Evolutionary conservation across 75 land plant genomes (phyloP).

Genomic region (Ceratopteris richardii): DNA sequence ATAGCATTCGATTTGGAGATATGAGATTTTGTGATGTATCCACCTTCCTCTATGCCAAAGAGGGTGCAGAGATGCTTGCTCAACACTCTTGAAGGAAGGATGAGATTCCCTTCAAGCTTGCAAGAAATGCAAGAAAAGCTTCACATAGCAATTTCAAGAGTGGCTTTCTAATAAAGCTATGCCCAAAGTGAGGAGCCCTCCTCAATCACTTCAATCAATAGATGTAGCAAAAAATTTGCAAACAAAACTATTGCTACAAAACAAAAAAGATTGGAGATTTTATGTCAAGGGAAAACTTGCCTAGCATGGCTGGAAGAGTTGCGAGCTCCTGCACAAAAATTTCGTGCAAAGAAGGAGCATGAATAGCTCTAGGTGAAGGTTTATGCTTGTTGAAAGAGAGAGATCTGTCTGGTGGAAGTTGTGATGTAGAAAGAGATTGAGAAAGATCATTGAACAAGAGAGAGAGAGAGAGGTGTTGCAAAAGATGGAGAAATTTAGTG

Average conservation of each 20-base stretch:
- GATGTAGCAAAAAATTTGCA: slow-evolving; percentile 71
- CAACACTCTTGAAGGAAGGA: slow-evolving; percentile 25
- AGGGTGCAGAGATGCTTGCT: slow-evolving; percentile 40
- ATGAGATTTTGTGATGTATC: slow-evolving; percentile 9
- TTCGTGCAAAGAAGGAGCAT: slow-evolving; percentile 77
- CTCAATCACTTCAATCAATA: slow-evolving; percentile 43
- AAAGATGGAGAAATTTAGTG: too few relatives aligned
- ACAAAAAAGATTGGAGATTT: slow-evolving; percentile 79
- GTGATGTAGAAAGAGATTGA: too few relatives aligned
- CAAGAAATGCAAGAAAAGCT: slow-evolving; percentile 86
- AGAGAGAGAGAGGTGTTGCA: too few relatives aligned
- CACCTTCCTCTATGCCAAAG: slow-evolving; percentile 37
- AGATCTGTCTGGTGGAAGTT: too few relatives aligned
- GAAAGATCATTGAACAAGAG: too few relatives aligned
- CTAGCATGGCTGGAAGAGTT: slow-evolving; percentile 79
- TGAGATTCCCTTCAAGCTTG: slow-evolving; percentile 27
- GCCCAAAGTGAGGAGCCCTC: slow-evolving; percentile 56
- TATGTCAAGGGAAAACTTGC: slow-evolving; percentile 74
- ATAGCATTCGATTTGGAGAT: slow-evolving; percentile 54
- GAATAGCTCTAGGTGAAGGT: too few relatives aligned
- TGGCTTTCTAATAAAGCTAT: slow-evolving; percentile 85
- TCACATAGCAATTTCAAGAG: slow-evolving; percentile 90
- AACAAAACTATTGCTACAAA: slow-evolving; percentile 86
- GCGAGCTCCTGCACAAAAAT: slow-evolving; percentile 79
- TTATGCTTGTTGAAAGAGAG: too few relatives aligned